Evolutionary conservation across 176 grass and related monocot species (phyloP).

Genomic region (Themeda triandra): DNA sequence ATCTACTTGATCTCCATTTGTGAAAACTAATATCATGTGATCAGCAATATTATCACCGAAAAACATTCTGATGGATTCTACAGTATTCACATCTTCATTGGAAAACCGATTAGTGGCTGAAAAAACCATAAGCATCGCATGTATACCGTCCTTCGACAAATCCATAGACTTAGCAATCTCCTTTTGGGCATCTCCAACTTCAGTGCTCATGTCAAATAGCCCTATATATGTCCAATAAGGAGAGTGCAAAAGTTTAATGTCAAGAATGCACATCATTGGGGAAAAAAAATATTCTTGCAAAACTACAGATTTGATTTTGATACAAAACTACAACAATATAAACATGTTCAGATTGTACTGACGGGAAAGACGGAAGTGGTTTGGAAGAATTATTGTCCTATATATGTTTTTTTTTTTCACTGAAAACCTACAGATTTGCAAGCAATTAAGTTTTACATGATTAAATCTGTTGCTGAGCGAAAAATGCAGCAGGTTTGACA

Average conservation of each 20-base stretch:
- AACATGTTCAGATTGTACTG: neutral
- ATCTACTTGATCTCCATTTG: constrained; percentile 50
- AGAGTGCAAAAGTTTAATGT: neutral
- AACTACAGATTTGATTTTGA: neutral
- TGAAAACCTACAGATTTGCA: neutral
- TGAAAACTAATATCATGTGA: constrained; percentile 43
- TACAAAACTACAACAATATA: neutral
- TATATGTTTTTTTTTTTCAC: neutral
- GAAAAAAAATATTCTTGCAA: neutral
- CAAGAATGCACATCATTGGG: neutral
- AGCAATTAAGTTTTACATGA: neutral
- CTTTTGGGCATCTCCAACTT: constrained; percentile 21
- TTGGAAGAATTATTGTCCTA: neutral
- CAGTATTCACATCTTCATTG: constrained; percentile 46
- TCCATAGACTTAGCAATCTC: constrained; percentile 62
- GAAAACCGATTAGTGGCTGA: constrained; percentile 44
- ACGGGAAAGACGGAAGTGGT: neutral
- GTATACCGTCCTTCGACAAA: constrained; percentile 66
- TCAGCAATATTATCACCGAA: constrained; percentile 59
- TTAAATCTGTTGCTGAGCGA: neutral
- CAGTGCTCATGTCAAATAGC: constrained; percentile 53
- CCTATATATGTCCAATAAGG: constrained; percentile 29
- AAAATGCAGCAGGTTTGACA: neutral
- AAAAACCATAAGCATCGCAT: constrained; percentile 65
- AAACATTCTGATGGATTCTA: constrained; percentile 50